Base-by-base conservation (phyloP, 2,329 filamentous ascomycete species). In the Botrytis porri region DNA sequence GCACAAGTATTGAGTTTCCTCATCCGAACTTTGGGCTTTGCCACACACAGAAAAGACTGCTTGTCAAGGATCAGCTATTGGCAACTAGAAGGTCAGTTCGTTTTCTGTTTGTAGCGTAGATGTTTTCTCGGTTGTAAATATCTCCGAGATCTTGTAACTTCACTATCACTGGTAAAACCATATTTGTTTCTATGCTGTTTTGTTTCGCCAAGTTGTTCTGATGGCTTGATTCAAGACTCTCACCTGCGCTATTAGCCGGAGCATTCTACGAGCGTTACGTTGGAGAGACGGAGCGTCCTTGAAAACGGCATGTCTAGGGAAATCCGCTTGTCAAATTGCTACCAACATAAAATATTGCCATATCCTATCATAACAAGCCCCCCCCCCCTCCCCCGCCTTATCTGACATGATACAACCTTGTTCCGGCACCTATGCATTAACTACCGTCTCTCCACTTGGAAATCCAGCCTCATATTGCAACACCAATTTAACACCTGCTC, bases 391-490 rank as follows among this genome's bases (percentile, higher is more conserved):
- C 12, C 20, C 18, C n/a, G 4, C n/a, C 18, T 22, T 9, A 32
- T 32, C 48, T 37, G 5, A n/a, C 22, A 37, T n/a, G 43, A 43
- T 12, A 71, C 22, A 32, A 6, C 22, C n/a, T 16, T 25, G 43
- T 35, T 20, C 67, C n/a, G 14, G 4, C n/a, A 29, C 43, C 41
- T 66, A 72, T 41, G 41, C 75, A 73, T 74, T 74, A 70, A 81
- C 73, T 66, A 84, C 83, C 10, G 76, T 79, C 74, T 89, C 86
- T 14, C 85, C 85, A 25, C 80, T 80, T 1, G 90, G 90, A 76
- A 88, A 83, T 35, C 84, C 84, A 29, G 90, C 86, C 74, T 88
- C 85, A 80, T 92, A 92, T 82, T 90, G 88, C 74, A 93, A 78
- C 37, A 82, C 82, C 74, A 92, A 80, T 80, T 86, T 86, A 25